Evolutionary conservation across 371 early-diverging fungal genomes (phyloP), one percentile per base, ranked within the genome.

Genomic region (Lichtheimia ramosa): DNA sequence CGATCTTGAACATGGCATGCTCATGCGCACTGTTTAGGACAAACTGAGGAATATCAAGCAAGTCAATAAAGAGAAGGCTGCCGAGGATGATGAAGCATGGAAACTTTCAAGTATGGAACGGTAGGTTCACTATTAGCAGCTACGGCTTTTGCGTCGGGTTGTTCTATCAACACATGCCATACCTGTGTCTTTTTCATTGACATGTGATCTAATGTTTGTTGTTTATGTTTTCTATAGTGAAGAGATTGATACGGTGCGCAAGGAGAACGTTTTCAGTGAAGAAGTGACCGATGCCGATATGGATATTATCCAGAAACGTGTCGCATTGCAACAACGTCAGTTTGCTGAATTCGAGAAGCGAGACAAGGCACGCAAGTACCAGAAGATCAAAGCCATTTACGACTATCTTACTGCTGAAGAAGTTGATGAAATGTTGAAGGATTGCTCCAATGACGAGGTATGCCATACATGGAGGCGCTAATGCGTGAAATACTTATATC

Each of bases 261-360:
- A 92, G 71, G 87, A 90, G 54, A 88, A 87, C 34, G 86, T 94
- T 14, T 94, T 93, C 64, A 89, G 91, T 63, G 83, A 87, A 59
- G 92, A 91, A 62, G 83, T 93, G 24, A 96, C 94, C 1, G 91
- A 89, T 59, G 83, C 86, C 43, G 95, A 96, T 63, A 83, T 81
- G 77, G 86, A 83, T 18, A 89, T 94, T 58, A 94, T 96, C 65
- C 81, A 88, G 61, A 86, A 91, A 68, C 86, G 95, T 4, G 91
- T 96, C 5, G 91, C 89, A 3, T 79, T 94, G 49, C 95, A 94
- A 64, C 94, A 92, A 65, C 83, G 83, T 48, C 86, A 86, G 76
- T 92, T 89, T 72, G 89, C 89, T 21, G 91, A 89, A 61, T 89
- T 82, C 67, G 91, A 90, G 66, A 75, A 83, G 40, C 80, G 86